A percentile compares a stretch with the other conserved stretches of the same genome.
Conservation (phyloP, 2,329 filamentous ascomycete species). For the Diaporthe batatas region DNA sequence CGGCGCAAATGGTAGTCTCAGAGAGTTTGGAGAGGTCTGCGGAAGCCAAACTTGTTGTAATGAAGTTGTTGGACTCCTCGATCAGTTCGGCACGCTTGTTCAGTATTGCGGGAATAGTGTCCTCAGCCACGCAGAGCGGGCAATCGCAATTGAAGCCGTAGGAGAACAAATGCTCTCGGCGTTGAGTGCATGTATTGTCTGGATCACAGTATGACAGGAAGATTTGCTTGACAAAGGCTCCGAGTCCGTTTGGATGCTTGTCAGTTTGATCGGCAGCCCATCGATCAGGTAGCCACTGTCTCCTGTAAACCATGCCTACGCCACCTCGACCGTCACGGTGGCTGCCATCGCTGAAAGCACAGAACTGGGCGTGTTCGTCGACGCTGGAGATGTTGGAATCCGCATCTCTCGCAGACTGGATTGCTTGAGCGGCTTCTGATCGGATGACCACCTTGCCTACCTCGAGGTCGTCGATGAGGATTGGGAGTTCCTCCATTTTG, state of each 20-base stretch:
- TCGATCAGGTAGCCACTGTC: not conserved
- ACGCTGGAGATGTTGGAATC: not conserved
- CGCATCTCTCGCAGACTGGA: not conserved
- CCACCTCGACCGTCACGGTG: not conserved
- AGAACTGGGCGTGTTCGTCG: not conserved
- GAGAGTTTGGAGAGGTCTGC: too few relatives aligned
- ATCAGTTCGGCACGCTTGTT: constrained; percentile 46
- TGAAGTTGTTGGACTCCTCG: constrained; percentile 43
- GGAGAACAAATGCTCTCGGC: not conserved
- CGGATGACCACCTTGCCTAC: not conserved
- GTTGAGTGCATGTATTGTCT: not conserved
- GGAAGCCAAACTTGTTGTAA: not conserved
- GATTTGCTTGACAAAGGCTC: too few relatives aligned
- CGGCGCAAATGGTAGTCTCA: not conserved
- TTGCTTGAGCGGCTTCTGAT: not conserved
- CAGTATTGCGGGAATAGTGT: constrained; percentile 40
- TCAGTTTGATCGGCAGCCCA: not conserved
- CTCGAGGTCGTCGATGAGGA: not conserved
- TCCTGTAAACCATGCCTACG: not conserved
- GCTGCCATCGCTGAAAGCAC: not conserved
- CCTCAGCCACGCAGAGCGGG: constrained; percentile 53
- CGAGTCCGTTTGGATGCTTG: not conserved
- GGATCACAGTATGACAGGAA: constrained; percentile 39
- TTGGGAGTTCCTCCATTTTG: not conserved
- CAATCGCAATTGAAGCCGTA: constrained; percentile 57